Conservation (phyloP, 2,329 filamentous ascomycete genomes). For the Parastagonospora nodorum region DNA sequence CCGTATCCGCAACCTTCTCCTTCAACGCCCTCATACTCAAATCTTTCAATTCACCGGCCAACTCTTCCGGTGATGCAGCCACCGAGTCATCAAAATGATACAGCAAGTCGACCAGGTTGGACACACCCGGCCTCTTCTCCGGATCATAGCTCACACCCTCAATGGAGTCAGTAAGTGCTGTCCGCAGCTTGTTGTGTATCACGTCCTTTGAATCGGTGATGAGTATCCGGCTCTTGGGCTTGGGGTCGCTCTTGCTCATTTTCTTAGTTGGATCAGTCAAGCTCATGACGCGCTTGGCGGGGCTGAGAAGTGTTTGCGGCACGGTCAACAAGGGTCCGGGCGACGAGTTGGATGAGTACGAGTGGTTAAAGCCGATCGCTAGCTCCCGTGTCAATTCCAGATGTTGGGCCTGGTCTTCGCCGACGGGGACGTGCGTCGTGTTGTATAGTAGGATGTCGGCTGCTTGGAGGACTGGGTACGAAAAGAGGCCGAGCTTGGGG, state of each 20-base stretch:
- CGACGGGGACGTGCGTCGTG: constrained; percentile 93
- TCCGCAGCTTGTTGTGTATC: constrained; percentile 72
- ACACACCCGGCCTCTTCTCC: constrained; percentile 73
- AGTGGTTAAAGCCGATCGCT: constrained; percentile 84
- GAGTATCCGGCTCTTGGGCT: constrained; percentile 76
- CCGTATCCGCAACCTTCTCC: constrained; percentile 62
- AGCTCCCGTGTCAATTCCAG: constrained; percentile 90
- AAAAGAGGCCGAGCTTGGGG: constrained; percentile 88
- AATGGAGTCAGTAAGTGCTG: constrained; percentile 77
- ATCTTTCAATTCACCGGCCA: constrained; percentile 53
- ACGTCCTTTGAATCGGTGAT: constrained; percentile 71
- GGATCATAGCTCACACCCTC: constrained; percentile 75
- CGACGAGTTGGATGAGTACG: constrained; percentile 59
- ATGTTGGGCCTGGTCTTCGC: constrained; percentile 93
- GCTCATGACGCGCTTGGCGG: constrained; percentile 87
- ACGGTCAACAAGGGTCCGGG: constrained; percentile 17
- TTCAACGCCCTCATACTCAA: constrained; percentile 66
- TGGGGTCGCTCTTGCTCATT: constrained; percentile 89
- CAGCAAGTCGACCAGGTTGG: constrained; percentile 84
- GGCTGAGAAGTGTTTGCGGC: constrained; percentile 46
- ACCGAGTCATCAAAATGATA: constrained; percentile 64
- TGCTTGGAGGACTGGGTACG: constrained; percentile 93
- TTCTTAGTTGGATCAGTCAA: constrained; percentile 77
- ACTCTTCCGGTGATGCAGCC: constrained; percentile 46
- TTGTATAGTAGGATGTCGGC: constrained; percentile 87